phyloP scores from a whole-genome alignment of 2,329 filamentous ascomycete species.

The Penicillium sp. region DNA sequence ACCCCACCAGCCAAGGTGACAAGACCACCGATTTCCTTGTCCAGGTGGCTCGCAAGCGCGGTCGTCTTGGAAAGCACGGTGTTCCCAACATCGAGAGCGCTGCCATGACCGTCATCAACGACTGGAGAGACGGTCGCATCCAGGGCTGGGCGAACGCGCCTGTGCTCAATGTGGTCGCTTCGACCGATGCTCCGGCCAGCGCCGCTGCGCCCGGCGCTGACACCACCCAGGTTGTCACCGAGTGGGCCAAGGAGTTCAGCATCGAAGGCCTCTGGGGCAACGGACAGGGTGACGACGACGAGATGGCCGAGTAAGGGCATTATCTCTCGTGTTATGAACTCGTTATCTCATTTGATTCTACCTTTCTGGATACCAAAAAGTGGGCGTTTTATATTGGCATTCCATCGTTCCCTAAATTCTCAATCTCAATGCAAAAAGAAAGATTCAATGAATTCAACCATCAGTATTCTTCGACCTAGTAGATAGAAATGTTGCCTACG shows the following conservation, averaged over 20 bases:
- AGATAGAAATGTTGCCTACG: background rate
- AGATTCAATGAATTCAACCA: background rate
- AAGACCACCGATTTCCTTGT: conserved; percentile 87
- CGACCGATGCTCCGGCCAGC: conserved; percentile 36
- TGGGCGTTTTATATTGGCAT: conserved; percentile 27
- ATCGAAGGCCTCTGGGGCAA: conserved; percentile 90
- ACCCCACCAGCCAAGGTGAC: conserved; percentile 68
- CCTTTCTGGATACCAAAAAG: conserved; percentile 37
- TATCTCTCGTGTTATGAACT: conserved; percentile 24
- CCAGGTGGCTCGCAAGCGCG: conserved; percentile 91
- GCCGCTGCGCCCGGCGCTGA: conserved; percentile 56
- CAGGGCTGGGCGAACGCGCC: conserved; percentile 88
- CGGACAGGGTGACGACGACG: conserved; percentile 45
- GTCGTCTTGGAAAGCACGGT: conserved; percentile 82
- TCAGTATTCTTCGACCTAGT: background rate
- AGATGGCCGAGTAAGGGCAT: conserved; percentile 41
- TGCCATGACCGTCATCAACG: conserved; percentile 90
- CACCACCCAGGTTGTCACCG: conserved; percentile 80
- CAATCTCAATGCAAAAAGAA: conserved; percentile 10
- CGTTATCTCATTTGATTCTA: conserved; percentile 27
- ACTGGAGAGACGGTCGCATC: conserved; percentile 94
- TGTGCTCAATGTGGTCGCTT: conserved; percentile 51
- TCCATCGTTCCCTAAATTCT: conserved; percentile 22
- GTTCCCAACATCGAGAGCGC: conserved; percentile 86
- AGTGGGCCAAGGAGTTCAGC: conserved; percentile 95